These are phyloP conservation scores for Filosporella fistucella DNA, from an alignment of 495 filamentous ascomycete genomes.

Conservation along the genomic window DNA sequence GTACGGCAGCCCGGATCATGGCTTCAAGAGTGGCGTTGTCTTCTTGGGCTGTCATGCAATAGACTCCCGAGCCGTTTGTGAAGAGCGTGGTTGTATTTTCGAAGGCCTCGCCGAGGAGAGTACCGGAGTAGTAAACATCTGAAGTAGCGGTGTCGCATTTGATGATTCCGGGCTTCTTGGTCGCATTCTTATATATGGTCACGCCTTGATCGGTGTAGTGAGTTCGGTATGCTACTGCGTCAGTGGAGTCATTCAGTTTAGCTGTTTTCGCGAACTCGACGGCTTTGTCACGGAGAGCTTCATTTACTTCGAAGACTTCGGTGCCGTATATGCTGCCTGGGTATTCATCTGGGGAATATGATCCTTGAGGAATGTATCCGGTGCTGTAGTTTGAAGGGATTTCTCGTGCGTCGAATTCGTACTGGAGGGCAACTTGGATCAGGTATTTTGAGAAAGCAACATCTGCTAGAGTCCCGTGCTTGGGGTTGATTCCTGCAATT, in stretches of 20 bases:
- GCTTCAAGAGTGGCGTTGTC: constrained; percentile 70
- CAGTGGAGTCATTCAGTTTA: constrained; percentile 47
- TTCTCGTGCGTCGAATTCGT: constrained; percentile 69
- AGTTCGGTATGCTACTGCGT: constrained; percentile 52
- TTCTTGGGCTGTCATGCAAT: constrained; percentile 71
- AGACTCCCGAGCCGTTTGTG: constrained; percentile 64
- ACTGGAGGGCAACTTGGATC: constrained; percentile 69
- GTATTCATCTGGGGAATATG: constrained; percentile 50
- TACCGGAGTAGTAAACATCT: constrained; percentile 69
- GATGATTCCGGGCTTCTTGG: constrained; percentile 48
- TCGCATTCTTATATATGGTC: constrained; percentile 44
- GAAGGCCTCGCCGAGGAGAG: constrained; percentile 55
- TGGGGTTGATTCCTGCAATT: constrained; percentile 69
- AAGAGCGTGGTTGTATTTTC: constrained; percentile 58
- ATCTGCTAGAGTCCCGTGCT: constrained; percentile 53
- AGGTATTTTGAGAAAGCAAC: constrained; percentile 66
- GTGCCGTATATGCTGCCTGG: constrained; percentile 66
- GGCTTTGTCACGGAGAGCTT: constrained; percentile 51
- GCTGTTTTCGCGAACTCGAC: constrained; percentile 51
- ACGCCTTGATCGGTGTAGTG: constrained; percentile 41
- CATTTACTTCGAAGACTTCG: constrained; percentile 72
- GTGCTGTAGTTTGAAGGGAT: constrained; percentile 61
- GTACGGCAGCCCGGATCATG: constrained; percentile 52
- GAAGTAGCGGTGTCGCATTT: constrained; percentile 66
- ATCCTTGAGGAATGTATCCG: constrained; percentile 61